Evolutionary conservation across 2,329 filamentous ascomycete species (phyloP), one percentile per base, ranked within the genome.

Genomic region (Xylariaceae sp.): DNA sequence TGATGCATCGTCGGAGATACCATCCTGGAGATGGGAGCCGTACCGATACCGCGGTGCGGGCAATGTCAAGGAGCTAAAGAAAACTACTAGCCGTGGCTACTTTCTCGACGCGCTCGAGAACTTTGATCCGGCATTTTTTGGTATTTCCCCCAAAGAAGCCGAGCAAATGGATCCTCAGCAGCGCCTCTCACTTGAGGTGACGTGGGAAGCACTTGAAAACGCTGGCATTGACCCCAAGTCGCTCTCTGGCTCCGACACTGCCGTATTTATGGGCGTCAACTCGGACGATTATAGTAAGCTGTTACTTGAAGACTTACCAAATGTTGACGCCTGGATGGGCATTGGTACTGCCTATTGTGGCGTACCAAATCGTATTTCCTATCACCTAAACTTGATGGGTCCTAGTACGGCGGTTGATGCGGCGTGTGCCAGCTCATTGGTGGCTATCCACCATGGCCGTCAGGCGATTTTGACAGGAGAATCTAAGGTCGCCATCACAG

Each of bases 161-260:
- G 55, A 54, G 46, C 50, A 54, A 24, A 58, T 58, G 55, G 50
- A 58, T 46, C 55, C 55, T n/a, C 55, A 54, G 18, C 55, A 58
- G 20, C 50, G 55, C 13, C 26, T 54, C 2, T 29, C 46, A 20
- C 55, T 58, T 21, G 55, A 58, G 37, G 50, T 54, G 8, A 35
- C 55, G 6, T 58, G 50, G 50, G 50, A 54, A 23, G 55, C 55
- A 2, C 50, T 58, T 15, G 55, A 58, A 30, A 43, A 58, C 41
- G 55, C 55, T 4, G 55, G 55, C 3, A 58, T 58, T 53, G 59
- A 82, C 83, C 10, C 81, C 80, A 5, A 84, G 20, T 53, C 35
- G 5, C 53, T 72, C 18, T 50, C 54, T 26, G 65, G 70, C 1
- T 62, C 49, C 2, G 53, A 68, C 41, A 70, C 69, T 2, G 62